Percentiles rank a stretch among this genome's conserved stretches.
Evolutionary conservation across 495 filamentous ascomycete genomes (phyloP).

Genomic region (Xeromyces bisporus): DNA sequence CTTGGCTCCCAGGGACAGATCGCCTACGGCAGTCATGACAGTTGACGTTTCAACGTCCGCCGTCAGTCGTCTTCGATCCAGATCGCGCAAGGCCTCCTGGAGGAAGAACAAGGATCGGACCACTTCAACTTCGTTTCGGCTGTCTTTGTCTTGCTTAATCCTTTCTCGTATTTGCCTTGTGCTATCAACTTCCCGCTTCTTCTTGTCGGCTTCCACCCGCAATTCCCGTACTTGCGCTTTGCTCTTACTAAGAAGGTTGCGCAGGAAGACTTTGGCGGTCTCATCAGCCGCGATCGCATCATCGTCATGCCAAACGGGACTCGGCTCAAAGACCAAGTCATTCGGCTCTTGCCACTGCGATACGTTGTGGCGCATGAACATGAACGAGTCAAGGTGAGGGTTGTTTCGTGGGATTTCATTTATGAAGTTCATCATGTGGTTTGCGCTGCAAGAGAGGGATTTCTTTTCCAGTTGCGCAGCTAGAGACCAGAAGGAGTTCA

Average conservation of each 20-base stretch:
- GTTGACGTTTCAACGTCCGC: constrained; percentile 85
- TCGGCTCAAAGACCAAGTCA: constrained; percentile 80
- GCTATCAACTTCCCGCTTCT: constrained; percentile 63
- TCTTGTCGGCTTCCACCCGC: constrained; percentile 65
- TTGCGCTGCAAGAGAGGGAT: constrained; percentile 51
- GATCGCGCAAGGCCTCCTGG: constrained; percentile 70
- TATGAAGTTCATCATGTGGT: constrained; percentile 50
- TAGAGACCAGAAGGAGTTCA: constrained; percentile 74
- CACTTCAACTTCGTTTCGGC: constrained; percentile 65
- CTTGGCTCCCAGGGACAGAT: constrained; percentile 76
- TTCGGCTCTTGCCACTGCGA: constrained; percentile 62
- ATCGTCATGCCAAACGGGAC: constrained; percentile 94
- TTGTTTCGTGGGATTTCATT: constrained; percentile 78
- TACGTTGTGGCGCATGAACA: constrained; percentile 90
- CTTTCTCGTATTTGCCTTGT: constrained; percentile 52
- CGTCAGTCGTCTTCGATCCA: constrained; percentile 70
- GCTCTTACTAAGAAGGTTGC: constrained; percentile 81
- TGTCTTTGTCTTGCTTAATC: constrained; percentile 66
- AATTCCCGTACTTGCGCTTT: constrained; percentile 65
- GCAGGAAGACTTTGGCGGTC: constrained; percentile 68
- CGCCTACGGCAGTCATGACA: constrained; percentile 71
- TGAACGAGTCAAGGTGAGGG: constrained; percentile 80
- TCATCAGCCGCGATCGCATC: constrained; percentile 69
- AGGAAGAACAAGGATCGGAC: constrained; percentile 58
- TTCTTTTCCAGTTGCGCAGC: constrained; percentile 61